phyloP scores from a whole-genome alignment of 2,329 filamentous ascomycete genomes.

The Moelleriella libera region DNA sequence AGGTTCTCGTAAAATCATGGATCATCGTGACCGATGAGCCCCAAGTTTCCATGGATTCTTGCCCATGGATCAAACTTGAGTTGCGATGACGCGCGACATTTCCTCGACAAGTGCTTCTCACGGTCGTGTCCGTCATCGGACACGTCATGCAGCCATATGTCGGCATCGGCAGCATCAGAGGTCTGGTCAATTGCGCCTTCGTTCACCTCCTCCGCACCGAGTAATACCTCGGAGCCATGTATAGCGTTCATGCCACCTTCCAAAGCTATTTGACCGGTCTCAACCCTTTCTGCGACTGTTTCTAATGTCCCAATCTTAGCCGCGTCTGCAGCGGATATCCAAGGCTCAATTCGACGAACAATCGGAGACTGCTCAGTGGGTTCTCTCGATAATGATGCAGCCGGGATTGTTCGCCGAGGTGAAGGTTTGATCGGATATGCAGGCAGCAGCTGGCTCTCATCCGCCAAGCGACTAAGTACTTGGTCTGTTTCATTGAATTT shows the following conservation, averaged over 20 bases:
- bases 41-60: slow-evolving; percentile 36
- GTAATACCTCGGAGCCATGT: slow-evolving; percentile 31
- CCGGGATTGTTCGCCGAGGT: slow-evolving; percentile 24
- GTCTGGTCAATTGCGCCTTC: slow-evolving; percentile 9
- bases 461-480: slow-evolving; percentile 36
- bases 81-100: slow-evolving; percentile 8
- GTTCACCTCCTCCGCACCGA: slow-evolving; percentile 20
- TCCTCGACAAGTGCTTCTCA: slow-evolving; percentile 2
- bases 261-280: slow-evolving; percentile 41
- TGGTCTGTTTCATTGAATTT: slow-evolving; percentile 36
- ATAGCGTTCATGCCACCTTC: slow-evolving; percentile 36
- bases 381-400: slow-evolving; percentile 24
- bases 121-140: slow-evolving; percentile 6
- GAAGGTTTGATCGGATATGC: slow-evolving; percentile 28
- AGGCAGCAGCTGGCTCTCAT: slow-evolving; percentile 48
- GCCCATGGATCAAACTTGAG: slow-evolving; percentile 30
- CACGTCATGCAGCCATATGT: slow-evolving; percentile 21
- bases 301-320: slow-evolving; percentile 46
- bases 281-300: slow-evolving; percentile 42
- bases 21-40: slow-evolving; percentile 29
- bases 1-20: not conserved
- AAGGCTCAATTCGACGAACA: slow-evolving; percentile 33
- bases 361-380: slow-evolving; percentile 23
- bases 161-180: slow-evolving; percentile 12
- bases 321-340: slow-evolving; percentile 45